These are phyloP conservation scores for Tarenaya hassleriana DNA, from an alignment of 345 rosid species.

Conservation along the genomic window DNA sequence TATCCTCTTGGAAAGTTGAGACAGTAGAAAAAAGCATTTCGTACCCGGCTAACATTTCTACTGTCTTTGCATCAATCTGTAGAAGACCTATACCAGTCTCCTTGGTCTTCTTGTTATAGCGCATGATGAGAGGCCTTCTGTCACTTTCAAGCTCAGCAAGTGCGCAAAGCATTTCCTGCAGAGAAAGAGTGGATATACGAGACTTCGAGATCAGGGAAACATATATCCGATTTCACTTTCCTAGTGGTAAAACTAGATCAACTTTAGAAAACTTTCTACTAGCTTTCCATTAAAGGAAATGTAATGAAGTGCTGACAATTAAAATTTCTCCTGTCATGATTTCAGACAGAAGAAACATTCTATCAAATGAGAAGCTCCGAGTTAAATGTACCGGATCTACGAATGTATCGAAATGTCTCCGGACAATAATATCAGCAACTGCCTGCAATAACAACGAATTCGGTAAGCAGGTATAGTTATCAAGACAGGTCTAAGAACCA, in stretches of 20 bases:
- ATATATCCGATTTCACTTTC: background rate
- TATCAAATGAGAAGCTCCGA: background rate
- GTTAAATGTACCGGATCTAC: slow-evolving; percentile 56
- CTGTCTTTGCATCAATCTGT: slow-evolving; percentile 70
- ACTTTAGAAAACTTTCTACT: slow-evolving; percentile 19
- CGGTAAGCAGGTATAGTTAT: background rate
- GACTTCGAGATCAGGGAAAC: slow-evolving; percentile 18
- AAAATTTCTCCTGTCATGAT: background rate
- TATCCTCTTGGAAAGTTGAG: slow-evolving; percentile 4
- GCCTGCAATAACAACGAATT: slow-evolving; percentile 51
- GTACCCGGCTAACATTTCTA: slow-evolving; percentile 68
- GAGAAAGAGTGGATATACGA: slow-evolving; percentile 11
- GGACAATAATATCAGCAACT: slow-evolving; percentile 66
- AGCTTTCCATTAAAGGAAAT: slow-evolving; percentile 6
- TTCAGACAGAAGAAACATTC: background rate
- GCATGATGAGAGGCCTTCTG: slow-evolving; percentile 59
- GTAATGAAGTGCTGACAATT: background rate
- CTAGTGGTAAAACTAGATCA: slow-evolving; percentile 5
- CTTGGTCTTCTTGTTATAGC: slow-evolving; percentile 64
- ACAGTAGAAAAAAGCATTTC: slow-evolving; percentile 1
- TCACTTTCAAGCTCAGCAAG: slow-evolving; percentile 92
- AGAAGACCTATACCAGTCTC: slow-evolving; percentile 62
- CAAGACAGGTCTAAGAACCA: background rate
- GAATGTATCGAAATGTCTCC: slow-evolving; percentile 53
- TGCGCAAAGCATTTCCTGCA: slow-evolving; percentile 84